A percentile compares a stretch with the other conserved stretches of the same genome.
Conservation (phyloP, 257 asterid species). For the Marsdenia floribunda region DNA sequence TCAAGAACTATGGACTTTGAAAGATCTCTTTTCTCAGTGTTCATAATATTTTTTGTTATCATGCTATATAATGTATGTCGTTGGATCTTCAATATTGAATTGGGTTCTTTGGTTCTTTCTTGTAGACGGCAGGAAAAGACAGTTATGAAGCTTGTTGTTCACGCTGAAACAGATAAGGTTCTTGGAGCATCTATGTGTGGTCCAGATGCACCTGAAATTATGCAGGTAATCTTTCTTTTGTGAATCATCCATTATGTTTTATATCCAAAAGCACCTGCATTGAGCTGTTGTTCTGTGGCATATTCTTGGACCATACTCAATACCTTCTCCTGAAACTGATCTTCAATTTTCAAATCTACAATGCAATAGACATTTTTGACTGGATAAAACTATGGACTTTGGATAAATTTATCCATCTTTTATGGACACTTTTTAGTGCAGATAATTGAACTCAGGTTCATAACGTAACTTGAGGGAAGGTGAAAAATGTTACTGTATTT, state of each 20-base stretch:
- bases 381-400: background rate
- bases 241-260: background rate
- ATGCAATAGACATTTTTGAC: background rate
- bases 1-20: background rate
- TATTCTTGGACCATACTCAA: background rate
- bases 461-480: no score
- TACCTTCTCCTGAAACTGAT: background rate
- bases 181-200: slow-evolving; percentile 99
- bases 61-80: background rate
- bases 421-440: background rate
- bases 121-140: slow-evolving; percentile 87
- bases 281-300: background rate
- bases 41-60: background rate
- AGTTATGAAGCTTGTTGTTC: slow-evolving; percentile 87
- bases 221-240: slow-evolving; percentile 54
- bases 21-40: background rate
- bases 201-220: slow-evolving; percentile 95
- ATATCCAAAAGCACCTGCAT: background rate
- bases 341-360: background rate
- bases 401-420: background rate
- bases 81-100: background rate
- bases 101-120: slow-evolving; percentile 3
- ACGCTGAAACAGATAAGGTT: slow-evolving; percentile 84
- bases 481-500: background rate
- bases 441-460: background rate